Evolutionary conservation across 176 grass and related monocot species (phyloP).

Genomic region (Rhipidocladum racemiflorum): DNA sequence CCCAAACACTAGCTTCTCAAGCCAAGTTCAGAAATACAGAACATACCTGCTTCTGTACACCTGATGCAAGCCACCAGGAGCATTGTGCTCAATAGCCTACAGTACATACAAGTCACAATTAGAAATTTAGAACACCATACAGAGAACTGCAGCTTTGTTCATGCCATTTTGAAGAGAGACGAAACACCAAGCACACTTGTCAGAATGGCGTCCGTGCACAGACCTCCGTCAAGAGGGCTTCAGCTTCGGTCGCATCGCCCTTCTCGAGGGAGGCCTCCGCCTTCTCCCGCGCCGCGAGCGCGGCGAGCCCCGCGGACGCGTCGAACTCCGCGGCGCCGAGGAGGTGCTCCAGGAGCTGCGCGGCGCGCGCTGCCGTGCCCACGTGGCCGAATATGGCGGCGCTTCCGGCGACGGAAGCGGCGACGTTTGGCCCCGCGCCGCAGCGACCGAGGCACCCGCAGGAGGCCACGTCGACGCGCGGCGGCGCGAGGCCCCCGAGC

Average conservation of each 20-base stretch:
- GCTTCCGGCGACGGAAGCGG: conserved; percentile 27
- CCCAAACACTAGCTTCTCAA: neutral
- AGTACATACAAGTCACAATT: neutral
- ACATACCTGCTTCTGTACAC: conserved; percentile 65
- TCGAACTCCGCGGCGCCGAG: conserved; percentile 54
- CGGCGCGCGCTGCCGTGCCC: conserved; percentile 60
- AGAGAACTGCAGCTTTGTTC: neutral
- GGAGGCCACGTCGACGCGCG: conserved; percentile 47
- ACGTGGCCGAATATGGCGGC: conserved; percentile 50
- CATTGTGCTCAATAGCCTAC: conserved; percentile 49
- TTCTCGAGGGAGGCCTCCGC: conserved; percentile 53
- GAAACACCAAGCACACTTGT: neutral
- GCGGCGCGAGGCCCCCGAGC: conserved; percentile 57
- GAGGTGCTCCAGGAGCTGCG: conserved; percentile 57
- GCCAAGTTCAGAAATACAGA: neutral
- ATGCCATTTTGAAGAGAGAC: neutral
- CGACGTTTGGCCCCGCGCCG: conserved; percentile 69
- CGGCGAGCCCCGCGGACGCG: conserved; percentile 45
- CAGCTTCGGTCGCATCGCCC: conserved; percentile 54
- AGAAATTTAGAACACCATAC: neutral
- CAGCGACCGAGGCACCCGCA: conserved; percentile 86
- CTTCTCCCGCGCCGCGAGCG: conserved; percentile 50
- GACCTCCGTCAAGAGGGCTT: conserved; percentile 74
- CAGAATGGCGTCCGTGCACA: neutral
- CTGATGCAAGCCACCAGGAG: conserved; percentile 61